Conservation (phyloP, 164 flowering plant genomes). For the Vitis cinerea region DNA sequence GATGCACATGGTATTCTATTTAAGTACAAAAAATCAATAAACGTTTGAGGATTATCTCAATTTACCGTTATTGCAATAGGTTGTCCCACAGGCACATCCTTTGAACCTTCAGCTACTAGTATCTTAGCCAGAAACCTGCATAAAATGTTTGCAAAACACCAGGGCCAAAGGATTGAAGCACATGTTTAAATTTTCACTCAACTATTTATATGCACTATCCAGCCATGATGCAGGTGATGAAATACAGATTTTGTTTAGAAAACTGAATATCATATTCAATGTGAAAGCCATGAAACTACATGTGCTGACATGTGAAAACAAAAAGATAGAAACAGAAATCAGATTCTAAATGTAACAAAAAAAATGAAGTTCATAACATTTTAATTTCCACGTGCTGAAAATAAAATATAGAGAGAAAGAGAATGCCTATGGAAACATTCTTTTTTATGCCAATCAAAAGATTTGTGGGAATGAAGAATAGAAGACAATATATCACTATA, state of each 20-base stretch:
- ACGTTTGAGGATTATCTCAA: not conserved
- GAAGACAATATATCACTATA: not conserved
- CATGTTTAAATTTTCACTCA: not conserved
- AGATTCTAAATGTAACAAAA: not conserved
- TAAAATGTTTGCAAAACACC: slow-evolving; percentile 2
- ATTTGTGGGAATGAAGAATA: not conserved
- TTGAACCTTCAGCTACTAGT: slow-evolving; percentile 61
- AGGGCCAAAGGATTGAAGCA: not conserved
- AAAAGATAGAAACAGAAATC: not conserved
- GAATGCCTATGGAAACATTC: not conserved
- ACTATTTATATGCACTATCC: not conserved
- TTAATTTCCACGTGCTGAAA: not conserved
- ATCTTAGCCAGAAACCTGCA: slow-evolving; percentile 68
- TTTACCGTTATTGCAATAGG: slow-evolving; percentile 64
- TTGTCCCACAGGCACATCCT: slow-evolving; percentile 66
- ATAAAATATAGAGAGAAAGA: not conserved
- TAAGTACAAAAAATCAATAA: not conserved
- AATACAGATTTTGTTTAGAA: not conserved
- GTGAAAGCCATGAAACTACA: not conserved
- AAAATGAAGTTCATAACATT: not conserved
- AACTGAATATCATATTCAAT: not conserved
- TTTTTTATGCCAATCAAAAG: not conserved
- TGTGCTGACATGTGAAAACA: not conserved
- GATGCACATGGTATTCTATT: not conserved
- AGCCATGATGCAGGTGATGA: not conserved